A percentile compares a stretch with the other conserved stretches of the same genome.
These are phyloP conservation scores for Hypomontagnella monticulosa DNA, from an alignment of 495 filamentous ascomycete species.

Conservation along the genomic window DNA sequence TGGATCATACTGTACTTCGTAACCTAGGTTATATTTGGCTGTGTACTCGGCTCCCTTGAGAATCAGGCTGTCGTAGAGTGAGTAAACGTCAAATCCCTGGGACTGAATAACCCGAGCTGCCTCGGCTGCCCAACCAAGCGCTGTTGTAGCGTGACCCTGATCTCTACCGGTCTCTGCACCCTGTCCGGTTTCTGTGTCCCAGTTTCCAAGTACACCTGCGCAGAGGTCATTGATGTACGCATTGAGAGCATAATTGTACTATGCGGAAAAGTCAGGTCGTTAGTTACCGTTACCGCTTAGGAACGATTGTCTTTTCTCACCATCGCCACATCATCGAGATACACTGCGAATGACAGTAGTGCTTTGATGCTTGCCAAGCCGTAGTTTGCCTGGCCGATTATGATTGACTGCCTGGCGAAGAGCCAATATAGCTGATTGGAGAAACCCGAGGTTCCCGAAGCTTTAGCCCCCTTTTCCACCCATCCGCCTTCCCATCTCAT, in stretches of 20 bases:
- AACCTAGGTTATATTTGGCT: conserved; percentile 48
- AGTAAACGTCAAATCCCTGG: conserved; percentile 49
- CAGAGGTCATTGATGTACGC: conserved; percentile 47
- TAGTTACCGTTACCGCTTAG: no score
- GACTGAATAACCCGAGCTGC: conserved; percentile 43
- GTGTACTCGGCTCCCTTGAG: conserved; percentile 50
- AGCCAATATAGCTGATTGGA: conserved; percentile 53
- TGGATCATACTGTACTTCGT: conserved; percentile 50
- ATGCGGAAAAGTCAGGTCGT: not conserved
- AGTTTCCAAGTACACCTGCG: conserved; percentile 41
- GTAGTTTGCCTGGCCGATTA: conserved; percentile 51
- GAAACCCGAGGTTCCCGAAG: conserved; percentile 50
- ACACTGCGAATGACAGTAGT: conserved; percentile 52
- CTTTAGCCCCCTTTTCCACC: conserved; percentile 47
- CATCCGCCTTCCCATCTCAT: conserved; percentile 54
- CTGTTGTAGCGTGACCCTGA: conserved; percentile 37
- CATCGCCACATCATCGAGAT: conserved; percentile 51
- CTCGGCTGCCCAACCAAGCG: conserved; percentile 42
- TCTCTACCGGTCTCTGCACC: conserved; percentile 40
- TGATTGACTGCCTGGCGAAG: conserved; percentile 44
- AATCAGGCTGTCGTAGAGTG: conserved; percentile 44
- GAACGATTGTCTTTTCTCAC: conserved; percentile 40
- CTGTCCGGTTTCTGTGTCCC: conserved; percentile 46
- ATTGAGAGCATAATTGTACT: conserved; percentile 42
- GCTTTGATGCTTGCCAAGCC: conserved; percentile 49